phyloP scores from a whole-genome alignment of 2,329 filamentous ascomycete genomes.

The Pestalotiopsis sp. region DNA sequence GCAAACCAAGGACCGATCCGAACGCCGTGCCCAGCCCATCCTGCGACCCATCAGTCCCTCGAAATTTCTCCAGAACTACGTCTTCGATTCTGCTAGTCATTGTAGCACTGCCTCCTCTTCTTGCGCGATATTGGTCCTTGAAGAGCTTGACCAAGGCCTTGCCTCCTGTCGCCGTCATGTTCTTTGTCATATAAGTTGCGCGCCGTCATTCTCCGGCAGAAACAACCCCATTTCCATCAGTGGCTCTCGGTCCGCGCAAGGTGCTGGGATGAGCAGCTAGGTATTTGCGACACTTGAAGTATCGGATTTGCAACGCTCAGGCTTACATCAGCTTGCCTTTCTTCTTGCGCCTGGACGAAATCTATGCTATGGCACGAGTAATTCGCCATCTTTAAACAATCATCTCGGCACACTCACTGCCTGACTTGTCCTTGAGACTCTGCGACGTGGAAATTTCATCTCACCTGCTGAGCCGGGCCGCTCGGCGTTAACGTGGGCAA shows the following conservation, averaged over 20 bases:
- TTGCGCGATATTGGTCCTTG: neutral
- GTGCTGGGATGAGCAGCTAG: neutral
- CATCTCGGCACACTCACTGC: neutral
- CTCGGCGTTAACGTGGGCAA: constrained; percentile 5
- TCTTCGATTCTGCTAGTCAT: neutral
- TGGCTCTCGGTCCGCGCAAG: neutral
- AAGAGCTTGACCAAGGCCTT: neutral
- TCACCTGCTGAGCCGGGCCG: constrained; percentile 6
- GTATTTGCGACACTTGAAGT: neutral
- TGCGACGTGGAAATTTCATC: neutral
- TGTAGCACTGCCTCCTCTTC: neutral
- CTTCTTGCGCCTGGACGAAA: neutral
- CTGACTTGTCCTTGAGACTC: constrained; percentile 6
- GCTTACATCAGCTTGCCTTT: neutral
- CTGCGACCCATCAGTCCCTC: neutral
- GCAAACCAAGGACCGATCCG: neutral
- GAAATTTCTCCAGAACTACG: neutral
- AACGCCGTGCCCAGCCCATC: neutral
- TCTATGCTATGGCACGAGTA: constrained; percentile 17
- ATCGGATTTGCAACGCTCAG: neutral
- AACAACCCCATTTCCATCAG: neutral
- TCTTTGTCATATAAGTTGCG: neutral
- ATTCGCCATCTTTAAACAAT: constrained; percentile 15
- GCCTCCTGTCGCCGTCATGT: neutral
- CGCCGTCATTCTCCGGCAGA: neutral